Base-by-base conservation (phyloP, 305 asterid genomes). In the Plantago coronopus region DNA sequence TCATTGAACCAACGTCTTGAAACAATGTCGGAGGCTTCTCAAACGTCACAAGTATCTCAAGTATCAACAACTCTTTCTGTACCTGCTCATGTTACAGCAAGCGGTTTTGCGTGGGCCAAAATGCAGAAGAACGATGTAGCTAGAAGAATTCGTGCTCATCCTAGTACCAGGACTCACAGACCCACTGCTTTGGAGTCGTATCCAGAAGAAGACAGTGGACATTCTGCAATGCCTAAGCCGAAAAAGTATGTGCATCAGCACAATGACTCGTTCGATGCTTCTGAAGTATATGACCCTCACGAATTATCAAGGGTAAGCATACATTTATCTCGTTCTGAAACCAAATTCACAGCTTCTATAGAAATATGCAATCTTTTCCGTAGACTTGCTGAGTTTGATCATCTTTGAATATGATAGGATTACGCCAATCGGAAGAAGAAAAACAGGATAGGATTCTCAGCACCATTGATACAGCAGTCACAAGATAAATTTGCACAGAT, bases 11-110 rank as follows among this genome's bases (percentile, higher is more conserved):
- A 70, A 48, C 60, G 88, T 13, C 69, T 61, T 1, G 96, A 87
- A 48, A 79, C 99, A 1, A 76, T 73, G 31, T 89, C 97, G 1
- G 90, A 87, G 62, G 74, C 78, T 49, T 85, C 98, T 21, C 89
- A 79, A 48, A 49, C 64, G 63, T 76, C 93, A 0, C 78, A 74
- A 48, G 88, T 72, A 54, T 83, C 95, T 25, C 73, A 74, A 16
- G 78, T 27, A 6, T 76, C 85, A 34, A 85, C 81, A 66, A 66
- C 70, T 19, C 78, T 67, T 16, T 80, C 96, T 0, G 79, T 82
- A 48, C 94, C 97, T 0, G 71, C 64, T 15, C 82, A 76, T 40
- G 72, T 73, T 55, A 47, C 85, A 22, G 67, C 87, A 3, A 70
- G 65, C 48, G 65, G 82, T 37, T 79, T 79, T 49, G 73, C 77